Evolutionary conservation across 164 flowering plant species (phyloP).

Genomic region (Tetrastigma voinierianum): DNA sequence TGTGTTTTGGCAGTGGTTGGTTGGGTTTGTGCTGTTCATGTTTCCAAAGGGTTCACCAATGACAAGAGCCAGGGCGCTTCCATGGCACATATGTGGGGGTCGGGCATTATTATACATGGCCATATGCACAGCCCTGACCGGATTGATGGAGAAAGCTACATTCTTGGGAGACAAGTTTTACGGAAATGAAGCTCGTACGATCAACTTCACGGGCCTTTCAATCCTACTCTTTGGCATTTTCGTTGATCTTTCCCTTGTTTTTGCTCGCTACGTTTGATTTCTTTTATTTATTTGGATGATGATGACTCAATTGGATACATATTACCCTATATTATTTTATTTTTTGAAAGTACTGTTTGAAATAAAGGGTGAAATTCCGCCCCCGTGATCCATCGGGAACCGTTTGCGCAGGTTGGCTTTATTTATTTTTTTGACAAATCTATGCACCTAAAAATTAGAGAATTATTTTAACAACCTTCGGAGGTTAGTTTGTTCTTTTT

Average conservation of each 20-base stretch:
- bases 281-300: no score
- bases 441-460: no score
- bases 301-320: no score
- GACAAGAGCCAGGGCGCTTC: conserved; percentile 23
- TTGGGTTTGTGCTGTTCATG: conserved; percentile 40
- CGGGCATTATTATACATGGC: conserved; percentile 59
- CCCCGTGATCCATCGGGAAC: no score
- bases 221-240: conserved; percentile 60
- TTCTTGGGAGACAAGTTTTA: conserved; percentile 13
- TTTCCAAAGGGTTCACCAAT: conserved; percentile 12
- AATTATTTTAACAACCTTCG: no score
- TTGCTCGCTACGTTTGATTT: conserved; percentile 22
- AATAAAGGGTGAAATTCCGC: no score
- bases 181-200: conserved; percentile 29
- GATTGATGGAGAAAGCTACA: conserved; percentile 40
- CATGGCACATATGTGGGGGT: conserved; percentile 59
- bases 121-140: conserved; percentile 58
- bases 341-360: no score
- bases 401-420: no score
- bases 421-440: no score
- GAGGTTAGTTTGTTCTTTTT: no score
- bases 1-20: conserved; percentile 40
- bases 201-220: conserved; percentile 58
- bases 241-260: conserved; percentile 36
- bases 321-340: no score